Evolutionary conservation across 768 basidiomycete genomes (phyloP).

Genomic region (Mycena capillaripes): DNA sequence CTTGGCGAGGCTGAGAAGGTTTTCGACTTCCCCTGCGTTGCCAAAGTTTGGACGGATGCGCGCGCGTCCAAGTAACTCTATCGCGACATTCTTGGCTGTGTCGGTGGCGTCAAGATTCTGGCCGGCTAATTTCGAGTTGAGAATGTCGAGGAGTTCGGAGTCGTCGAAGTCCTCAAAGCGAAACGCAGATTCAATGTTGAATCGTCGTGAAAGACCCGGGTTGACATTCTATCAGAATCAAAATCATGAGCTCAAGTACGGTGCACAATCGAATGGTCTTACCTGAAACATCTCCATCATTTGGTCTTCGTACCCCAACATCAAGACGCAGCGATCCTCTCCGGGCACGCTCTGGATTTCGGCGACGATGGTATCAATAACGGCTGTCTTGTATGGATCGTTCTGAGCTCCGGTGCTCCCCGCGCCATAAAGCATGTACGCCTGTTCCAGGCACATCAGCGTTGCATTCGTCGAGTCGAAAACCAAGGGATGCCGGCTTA

Average conservation of each 20-base stretch:
- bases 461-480: not conserved
- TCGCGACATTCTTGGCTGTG: slow-evolving; percentile 68
- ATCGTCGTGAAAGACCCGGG: slow-evolving; percentile 75
- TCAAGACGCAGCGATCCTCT: slow-evolving; percentile 77
- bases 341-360: slow-evolving; percentile 79
- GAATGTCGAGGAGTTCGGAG: slow-evolving; percentile 62
- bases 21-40: slow-evolving; percentile 76
- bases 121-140: slow-evolving; percentile 68
- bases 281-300: slow-evolving; percentile 86
- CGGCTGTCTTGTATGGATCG: slow-evolving; percentile 74
- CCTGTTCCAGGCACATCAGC: slow-evolving; percentile 51
- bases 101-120: slow-evolving; percentile 72
- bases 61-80: slow-evolving; percentile 58
- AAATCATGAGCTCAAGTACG: not conserved
- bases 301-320: slow-evolving; percentile 75
- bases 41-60: slow-evolving; percentile 73
- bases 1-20: slow-evolving; percentile 67
- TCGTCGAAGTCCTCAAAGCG: slow-evolving; percentile 76
- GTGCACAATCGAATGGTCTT: slow-evolving; percentile 25
- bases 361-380: slow-evolving; percentile 82
- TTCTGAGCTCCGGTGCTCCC: slow-evolving; percentile 41
- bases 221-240: slow-evolving; percentile 70
- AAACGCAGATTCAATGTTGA: slow-evolving; percentile 78
- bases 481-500: slow-evolving; percentile 30
- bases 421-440: slow-evolving; percentile 76